phyloP scores from a whole-genome alignment of 305 asterid genomes.

The Fraxinus angustifolia region DNA sequence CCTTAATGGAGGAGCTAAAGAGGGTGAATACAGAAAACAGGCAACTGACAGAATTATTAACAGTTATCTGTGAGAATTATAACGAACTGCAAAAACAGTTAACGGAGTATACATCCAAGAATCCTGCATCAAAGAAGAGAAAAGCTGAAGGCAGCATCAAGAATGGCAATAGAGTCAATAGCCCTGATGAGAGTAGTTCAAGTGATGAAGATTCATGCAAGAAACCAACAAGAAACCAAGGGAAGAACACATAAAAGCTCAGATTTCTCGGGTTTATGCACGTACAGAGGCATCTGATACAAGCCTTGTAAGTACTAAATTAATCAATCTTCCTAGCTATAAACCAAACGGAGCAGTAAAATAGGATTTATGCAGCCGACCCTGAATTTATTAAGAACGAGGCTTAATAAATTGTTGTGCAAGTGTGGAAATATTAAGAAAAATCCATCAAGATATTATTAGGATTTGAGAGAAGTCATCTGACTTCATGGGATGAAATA shows the following conservation, averaged over 20 bases:
- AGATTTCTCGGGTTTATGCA: conserved; percentile 40
- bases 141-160: conserved; percentile 31
- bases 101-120: conserved; percentile 42
- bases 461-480: background rate
- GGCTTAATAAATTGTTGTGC: background rate
- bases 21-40: conserved; percentile 74
- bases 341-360: background rate
- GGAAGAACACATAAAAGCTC: conserved; percentile 50
- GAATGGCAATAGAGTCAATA: conserved; percentile 11
- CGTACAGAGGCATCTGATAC: conserved; percentile 69
- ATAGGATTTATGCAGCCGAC: background rate
- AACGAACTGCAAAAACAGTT: conserved; percentile 44
- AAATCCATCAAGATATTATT: background rate
- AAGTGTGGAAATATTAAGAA: background rate
- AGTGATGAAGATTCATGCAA: conserved; percentile 53
- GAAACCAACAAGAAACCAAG: conserved; percentile 34
- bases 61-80: conserved; percentile 57
- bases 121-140: conserved; percentile 42
- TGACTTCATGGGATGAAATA: background rate
- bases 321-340: background rate
- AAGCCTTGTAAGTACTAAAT: conserved; percentile 60
- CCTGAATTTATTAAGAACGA: background rate
- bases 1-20: conserved; percentile 63
- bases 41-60: conserved; percentile 59
- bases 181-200: conserved; percentile 55